phyloP scores from a whole-genome alignment of 169 alveolate genomes.

The Eimeria necatrix region DNA sequence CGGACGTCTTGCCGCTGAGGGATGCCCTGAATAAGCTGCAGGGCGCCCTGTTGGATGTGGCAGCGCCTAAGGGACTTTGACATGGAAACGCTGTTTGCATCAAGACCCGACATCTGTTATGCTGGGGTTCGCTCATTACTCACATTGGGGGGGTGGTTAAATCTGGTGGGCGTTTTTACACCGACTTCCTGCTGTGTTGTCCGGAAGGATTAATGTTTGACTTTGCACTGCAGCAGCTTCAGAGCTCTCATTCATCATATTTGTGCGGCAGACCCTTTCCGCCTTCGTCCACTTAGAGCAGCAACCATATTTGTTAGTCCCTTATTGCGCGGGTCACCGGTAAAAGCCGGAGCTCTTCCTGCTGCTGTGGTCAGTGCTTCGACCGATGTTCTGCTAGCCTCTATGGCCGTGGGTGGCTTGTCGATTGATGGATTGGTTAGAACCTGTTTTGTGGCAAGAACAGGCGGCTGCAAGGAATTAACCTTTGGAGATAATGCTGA shows the following conservation, averaged over 20 bases:
- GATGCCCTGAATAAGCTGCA: slow-evolving; percentile 29
- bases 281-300: slow-evolving; percentile 73
- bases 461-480: not conserved
- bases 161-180: too few species aligned
- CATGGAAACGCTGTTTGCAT: not conserved
- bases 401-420: slow-evolving; percentile 5
- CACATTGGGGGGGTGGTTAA: too few species aligned
- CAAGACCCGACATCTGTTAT: too few species aligned
- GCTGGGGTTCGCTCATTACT: too few species aligned
- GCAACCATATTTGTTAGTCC: slow-evolving; percentile 82
- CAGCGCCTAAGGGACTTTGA: slow-evolving; percentile 4
- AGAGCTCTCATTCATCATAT: too few species aligned
- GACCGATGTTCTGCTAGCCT: not conserved
- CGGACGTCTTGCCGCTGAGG: slow-evolving; percentile 51
- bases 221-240: too few species aligned
- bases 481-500: not conserved
- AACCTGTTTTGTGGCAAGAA: not conserved
- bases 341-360: slow-evolving; percentile 82
- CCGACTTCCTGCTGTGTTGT: too few species aligned
- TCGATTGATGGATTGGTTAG: not conserved
- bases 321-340: slow-evolving; percentile 82
- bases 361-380: slow-evolving; percentile 38
- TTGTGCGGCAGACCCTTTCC: not conserved
- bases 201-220: too few species aligned
- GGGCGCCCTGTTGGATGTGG: slow-evolving; percentile 4